Base-by-base conservation (phyloP, 495 filamentous ascomycete species). In the Talaromyces thailandensis region DNA sequence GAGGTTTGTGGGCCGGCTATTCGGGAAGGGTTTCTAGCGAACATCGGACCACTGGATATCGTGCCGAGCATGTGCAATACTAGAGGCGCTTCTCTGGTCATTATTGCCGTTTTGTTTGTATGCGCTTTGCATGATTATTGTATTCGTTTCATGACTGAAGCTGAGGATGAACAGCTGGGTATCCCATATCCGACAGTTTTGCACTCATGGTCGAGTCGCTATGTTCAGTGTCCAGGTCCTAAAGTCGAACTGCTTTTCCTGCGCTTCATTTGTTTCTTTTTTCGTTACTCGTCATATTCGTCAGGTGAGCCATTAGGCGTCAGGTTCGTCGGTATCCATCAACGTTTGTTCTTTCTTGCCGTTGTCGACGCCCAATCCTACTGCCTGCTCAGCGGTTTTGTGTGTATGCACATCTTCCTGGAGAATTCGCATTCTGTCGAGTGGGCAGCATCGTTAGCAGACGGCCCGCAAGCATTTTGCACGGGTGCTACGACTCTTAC, bases 401-500 rank as follows among this genome's bases (percentile, higher is more conserved):
- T 96, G 92, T 4, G 86, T 85, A 75, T 94, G 93, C 37, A 92
- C 88, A 66, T 90, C 88, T 68, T 93, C 91, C 50, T 81, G 80
- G 61, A 98, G 75, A 62, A 87, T 77, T 63, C 87, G 86, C 31
- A 95, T 69, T 75, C 93, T 95, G 63, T 58, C 52, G 66, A 61
- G 61, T 26, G 62, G 14, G 24, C 23, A 40, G 16, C 32, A 24
- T 23, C 24, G 21, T 25, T n/a, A 8, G 60, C 25, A 58, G 9
- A 32, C 25, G 3, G 26, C 24, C n/a, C 25, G 3, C 25, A 23
- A 31, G 2, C 23, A n/a, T 25, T 18, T 57, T 12, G 56, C 14
- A 62, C 52, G 45, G 7, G 35, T 0, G 14, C 9, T 31, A 11
- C 9, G 32, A 31, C 35, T 76, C 80, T 64, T 69, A 96, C 93